Evolutionary conservation across 116 monocot species (phyloP), one percentile per base, ranked within the genome.

Genomic region (Trichopus zeylanicus): DNA sequence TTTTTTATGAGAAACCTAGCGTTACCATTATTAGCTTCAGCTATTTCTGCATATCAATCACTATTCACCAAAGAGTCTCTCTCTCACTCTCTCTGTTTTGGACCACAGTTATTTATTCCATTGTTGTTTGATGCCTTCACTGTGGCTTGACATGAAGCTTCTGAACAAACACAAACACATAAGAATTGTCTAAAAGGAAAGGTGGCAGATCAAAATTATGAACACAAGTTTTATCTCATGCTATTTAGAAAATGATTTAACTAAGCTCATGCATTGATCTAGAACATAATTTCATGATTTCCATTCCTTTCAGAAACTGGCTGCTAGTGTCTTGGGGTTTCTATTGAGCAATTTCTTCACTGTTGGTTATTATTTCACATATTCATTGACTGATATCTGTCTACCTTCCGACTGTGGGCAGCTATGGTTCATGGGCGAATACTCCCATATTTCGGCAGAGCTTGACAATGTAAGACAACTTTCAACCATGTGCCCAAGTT

Each of bases 361-460:
- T 22, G 16, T 42, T 59, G 11, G 47, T 54, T 37, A 25, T n/a
- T 15, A 26, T 24, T 55, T 16, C 27, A n/a, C 3, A 26, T 48
- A 42, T 42, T 13, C n/a, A n/a, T 13, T 42, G 42, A 42, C 26
- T 26, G 61, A 29, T 48, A 21, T 31, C n/a, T 22, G 16, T 13
- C 24, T 63, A 19, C 3, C 53, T 51, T 48, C 26, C 42, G 65
- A 33, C 60, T 53, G 38, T 70, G 7, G 33, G 10, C 74, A 84
- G 91, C 39, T 92, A 55, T 92, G 91, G 91, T 87, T 92, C 70
- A 92, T 87, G 91, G 87, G 87, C 57, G 91, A 92, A 81, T 64
- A 78, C 57, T 92, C 91, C 26, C 91, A 92, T 68, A 73, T 92
- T 29, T 83, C 87, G 15, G 46, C 67, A 69, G 83, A 71, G 54